phyloP scores from a whole-genome alignment of 352 stramenopile genomes.

The Phytopythium sindhum region DNA sequence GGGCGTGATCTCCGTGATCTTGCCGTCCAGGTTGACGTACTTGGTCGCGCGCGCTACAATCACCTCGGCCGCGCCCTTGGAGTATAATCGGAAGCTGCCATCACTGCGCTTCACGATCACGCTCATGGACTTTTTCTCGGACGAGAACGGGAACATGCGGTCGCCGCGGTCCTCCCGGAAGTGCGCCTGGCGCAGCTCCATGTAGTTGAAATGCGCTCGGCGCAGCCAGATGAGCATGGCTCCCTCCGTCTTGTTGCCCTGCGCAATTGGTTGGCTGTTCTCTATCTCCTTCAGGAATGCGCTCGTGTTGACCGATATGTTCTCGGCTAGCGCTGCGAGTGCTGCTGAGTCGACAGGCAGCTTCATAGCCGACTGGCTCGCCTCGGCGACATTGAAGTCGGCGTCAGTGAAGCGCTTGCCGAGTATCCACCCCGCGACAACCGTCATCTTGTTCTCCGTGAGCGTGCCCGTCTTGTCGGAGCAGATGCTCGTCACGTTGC shows the following conservation, averaged over 20 bases:
- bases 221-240: conserved; percentile 73
- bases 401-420: conserved; percentile 57
- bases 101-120: conserved; percentile 44
- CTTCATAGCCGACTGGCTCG: conserved; percentile 12
- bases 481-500: conserved; percentile 98
- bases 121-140: conserved; percentile 83
- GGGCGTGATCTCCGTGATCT: conserved; percentile 46
- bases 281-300: conserved; percentile 59
- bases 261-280: conserved; percentile 31
- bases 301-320: conserved; percentile 72
- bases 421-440: conserved; percentile 89
- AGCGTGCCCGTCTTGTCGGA: conserved; percentile 97
- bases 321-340: conserved; percentile 42
- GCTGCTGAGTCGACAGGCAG: conserved; percentile 35
- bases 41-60: conserved; percentile 55
- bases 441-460: conserved; percentile 98
- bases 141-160: conserved; percentile 74
- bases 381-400: conserved; percentile 29
- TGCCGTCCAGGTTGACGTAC: conserved; percentile 61
- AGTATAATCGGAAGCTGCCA: conserved; percentile 46
- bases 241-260: conserved; percentile 85
- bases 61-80: conserved; percentile 76
- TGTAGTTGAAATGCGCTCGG: conserved; percentile 47
- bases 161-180: conserved; percentile 55
- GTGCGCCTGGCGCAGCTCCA: conserved; percentile 47